phyloP scores from a whole-genome alignment of 306 rosid genomes.

The Cicer yamashitae region DNA sequence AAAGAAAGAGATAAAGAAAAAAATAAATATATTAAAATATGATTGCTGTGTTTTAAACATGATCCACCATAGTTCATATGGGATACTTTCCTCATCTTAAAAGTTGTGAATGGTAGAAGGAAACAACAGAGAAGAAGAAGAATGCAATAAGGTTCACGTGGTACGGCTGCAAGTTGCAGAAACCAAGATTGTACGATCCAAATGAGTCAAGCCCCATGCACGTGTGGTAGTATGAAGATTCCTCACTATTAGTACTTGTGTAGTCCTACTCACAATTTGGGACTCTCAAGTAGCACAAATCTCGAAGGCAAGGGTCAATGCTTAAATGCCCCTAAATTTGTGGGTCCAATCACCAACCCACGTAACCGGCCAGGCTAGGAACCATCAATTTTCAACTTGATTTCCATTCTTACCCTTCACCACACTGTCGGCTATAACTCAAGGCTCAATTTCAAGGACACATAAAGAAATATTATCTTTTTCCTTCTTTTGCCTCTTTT shows the following conservation, averaged over 20 bases:
- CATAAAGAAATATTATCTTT: no score
- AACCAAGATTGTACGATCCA: slow-evolving; percentile 45
- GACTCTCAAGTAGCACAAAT: slow-evolving; percentile 42
- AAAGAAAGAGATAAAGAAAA: no score
- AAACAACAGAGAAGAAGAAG: slow-evolving; percentile 36
- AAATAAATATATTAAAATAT: no score
- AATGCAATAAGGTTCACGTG: slow-evolving; percentile 42
- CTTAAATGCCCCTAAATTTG: slow-evolving; percentile 41
- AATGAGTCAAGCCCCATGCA: slow-evolving; percentile 46
- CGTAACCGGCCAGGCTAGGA: slow-evolving; percentile 37
- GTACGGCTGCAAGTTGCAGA: slow-evolving; percentile 42
- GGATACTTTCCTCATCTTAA: no score
- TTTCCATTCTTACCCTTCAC: slow-evolving; percentile 29
- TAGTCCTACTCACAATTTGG: slow-evolving; percentile 14
- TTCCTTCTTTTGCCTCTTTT: no score
- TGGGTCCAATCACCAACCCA: slow-evolving; percentile 42
- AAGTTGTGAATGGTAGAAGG: background rate
- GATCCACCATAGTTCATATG: no score
- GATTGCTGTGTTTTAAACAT: no score
- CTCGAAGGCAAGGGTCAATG: slow-evolving; percentile 52
- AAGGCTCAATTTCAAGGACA: no score
- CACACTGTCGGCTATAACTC: slow-evolving; percentile 9
- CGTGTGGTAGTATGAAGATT: slow-evolving; percentile 51
- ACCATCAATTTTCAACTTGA: background rate
- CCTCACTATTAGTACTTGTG: slow-evolving; percentile 12